Evolutionary conservation across 2,329 filamentous ascomycete genomes (phyloP), one percentile per base, ranked within the genome.

Genomic region (Ceratocystis eucalypticola): DNA sequence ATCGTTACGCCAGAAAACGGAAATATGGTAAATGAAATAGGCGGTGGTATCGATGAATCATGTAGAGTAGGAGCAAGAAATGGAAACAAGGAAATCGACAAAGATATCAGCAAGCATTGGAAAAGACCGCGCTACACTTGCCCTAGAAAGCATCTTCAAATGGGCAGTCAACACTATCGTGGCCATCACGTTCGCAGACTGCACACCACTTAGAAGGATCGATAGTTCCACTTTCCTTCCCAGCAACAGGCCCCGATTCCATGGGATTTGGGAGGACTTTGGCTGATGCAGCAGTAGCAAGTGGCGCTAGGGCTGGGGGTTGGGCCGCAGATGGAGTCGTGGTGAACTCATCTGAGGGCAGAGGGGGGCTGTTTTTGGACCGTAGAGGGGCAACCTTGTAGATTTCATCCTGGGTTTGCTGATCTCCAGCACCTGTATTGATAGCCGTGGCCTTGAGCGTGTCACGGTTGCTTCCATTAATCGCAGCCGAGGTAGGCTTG

Each of bases 181-280:
- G 94, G 15, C 94, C 94, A 72, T 99, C 94, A 69, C 90, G 85
- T 79, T 99, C 94, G 74, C 94, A 99, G 57, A 97, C 80, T 17
- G 94, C 94, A 76, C 94, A 99, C 94, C 94, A 99, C 77, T 96
- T 96, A 69, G 87, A 84, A 65, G 87, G 84, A 72, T 97, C 91
- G 70, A 93, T 80, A 61, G 89, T 78, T 0, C 88, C 88, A 66
- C 86, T 91, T 70, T 87, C 84, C 77, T 91, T 93, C 64, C 89
- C 89, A 3, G 89, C 87, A 28, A 90, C 82, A 1, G 89, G 86
- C 1, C 84, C 85, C 65, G 80, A 81, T 65, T 86, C 85, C 78
- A 84, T 83, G 6, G 81, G 82, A 71, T 85, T 86, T 3, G 84
- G 83, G 63, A 84, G 75, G 63, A 81, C 79, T 69, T 77, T 77